phyloP scores from a whole-genome alignment of 2,329 filamentous ascomycete species.

The Ophiobolus disseminans region DNA sequence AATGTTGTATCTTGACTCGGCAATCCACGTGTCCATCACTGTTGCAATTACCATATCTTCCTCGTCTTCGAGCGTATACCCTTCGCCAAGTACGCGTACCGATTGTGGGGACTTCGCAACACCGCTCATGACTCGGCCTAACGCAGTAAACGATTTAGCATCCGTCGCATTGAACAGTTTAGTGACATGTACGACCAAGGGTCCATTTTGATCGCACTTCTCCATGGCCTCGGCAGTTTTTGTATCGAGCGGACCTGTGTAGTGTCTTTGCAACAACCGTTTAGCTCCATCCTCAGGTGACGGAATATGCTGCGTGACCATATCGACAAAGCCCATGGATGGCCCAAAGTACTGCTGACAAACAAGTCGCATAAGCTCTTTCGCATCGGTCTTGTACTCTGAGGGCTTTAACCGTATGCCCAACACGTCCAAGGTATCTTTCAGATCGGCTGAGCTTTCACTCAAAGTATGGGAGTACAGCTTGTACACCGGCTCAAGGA shows the following conservation, averaged over 20 bases:
- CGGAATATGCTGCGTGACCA: constrained; percentile 88
- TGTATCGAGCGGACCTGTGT: constrained; percentile 87
- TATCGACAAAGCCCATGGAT: constrained; percentile 90
- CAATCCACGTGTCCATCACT: constrained; percentile 86
- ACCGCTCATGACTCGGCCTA: constrained; percentile 92
- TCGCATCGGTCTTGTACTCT: constrained; percentile 89
- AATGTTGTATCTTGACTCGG: constrained; percentile 91
- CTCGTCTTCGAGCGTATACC: constrained; percentile 95
- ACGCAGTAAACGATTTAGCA: constrained; percentile 87
- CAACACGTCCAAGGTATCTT: constrained; percentile 76
- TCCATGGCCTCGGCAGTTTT: constrained; percentile 82
- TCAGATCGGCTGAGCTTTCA: constrained; percentile 84
- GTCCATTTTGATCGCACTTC: constrained; percentile 85
- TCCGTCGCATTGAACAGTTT: constrained; percentile 92
- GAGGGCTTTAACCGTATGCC: constrained; percentile 90
- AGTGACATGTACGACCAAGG: constrained; percentile 87
- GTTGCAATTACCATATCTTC: constrained; percentile 94
- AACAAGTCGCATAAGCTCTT: constrained; percentile 83
- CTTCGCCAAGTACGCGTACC: constrained; percentile 91
- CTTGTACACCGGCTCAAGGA: constrained; percentile 97
- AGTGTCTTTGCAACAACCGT: constrained; percentile 81
- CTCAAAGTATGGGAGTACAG: constrained; percentile 94
- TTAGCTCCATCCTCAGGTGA: constrained; percentile 82
- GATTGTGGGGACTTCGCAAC: constrained; percentile 81
- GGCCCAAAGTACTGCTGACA: constrained; percentile 96